These are phyloP conservation scores for Cetradonia linearis DNA, from an alignment of 495 filamentous ascomycete species.

Conservation along the genomic window DNA sequence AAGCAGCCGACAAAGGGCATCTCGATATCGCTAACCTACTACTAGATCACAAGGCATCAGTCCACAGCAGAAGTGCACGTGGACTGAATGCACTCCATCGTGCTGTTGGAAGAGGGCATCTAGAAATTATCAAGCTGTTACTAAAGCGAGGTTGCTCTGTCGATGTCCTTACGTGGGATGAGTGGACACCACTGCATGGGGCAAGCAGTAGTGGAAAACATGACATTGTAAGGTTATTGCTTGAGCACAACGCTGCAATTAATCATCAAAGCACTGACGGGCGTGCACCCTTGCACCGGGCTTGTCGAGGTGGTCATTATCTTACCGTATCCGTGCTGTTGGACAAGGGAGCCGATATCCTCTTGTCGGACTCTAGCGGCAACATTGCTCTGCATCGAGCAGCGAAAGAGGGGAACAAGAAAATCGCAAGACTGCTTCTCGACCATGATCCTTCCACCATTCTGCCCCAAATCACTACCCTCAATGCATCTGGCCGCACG, in stretches of 20 bases:
- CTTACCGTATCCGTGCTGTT: constrained; percentile 3
- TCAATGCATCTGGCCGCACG: not conserved
- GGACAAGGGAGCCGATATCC: constrained; percentile 6
- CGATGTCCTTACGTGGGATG: not conserved
- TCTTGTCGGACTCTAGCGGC: not conserved
- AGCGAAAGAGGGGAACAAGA: constrained; percentile 4
- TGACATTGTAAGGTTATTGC: constrained; percentile 8
- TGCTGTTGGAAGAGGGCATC: constrained; percentile 13
- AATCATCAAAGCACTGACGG: constrained; percentile 6
- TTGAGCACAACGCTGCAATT: constrained; percentile 2
- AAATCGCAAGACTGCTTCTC: constrained; percentile 1
- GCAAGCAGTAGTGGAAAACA: constrained; percentile 8
- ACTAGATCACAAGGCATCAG: not conserved
- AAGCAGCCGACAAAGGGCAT: constrained; percentile 8
- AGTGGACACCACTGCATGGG: constrained; percentile 15
- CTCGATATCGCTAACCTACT: not conserved
- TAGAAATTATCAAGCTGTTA: constrained; percentile 8
- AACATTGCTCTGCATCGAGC: constrained; percentile 17
- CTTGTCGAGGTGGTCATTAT: constrained; percentile 12
- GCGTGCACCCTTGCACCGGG: constrained; percentile 12
- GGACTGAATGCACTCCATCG: constrained; percentile 12
- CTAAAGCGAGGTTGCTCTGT: not conserved
- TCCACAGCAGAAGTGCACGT: constrained; percentile 1
- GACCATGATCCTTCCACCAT: not conserved
- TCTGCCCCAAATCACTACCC: constrained; percentile 1